Evolutionary conservation across 345 rosid genomes (phyloP), one percentile per base, ranked within the genome.

Genomic region (Citrus inodora): DNA sequence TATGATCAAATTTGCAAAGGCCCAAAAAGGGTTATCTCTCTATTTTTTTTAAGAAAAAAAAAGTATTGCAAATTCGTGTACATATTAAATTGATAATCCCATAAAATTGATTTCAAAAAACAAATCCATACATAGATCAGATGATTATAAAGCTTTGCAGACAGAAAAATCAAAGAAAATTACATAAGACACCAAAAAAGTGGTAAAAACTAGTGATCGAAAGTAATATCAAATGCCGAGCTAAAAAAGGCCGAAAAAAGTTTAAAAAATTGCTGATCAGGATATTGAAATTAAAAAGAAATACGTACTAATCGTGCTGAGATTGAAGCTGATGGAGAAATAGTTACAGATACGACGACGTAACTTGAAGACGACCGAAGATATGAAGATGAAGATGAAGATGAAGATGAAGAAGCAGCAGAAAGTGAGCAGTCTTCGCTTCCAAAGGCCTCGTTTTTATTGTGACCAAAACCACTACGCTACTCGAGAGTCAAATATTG

Each of bases 401-500:
- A 46, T 13, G 51, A 30, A 30, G 32, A 32, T 22, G 55, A 32
- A 58, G 55, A 63, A 66, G 73, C 40, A 58, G 70, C 24, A 58
- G 79, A 73, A 65, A 13, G 38, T 38, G 74, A 73, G 81, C 85
- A 74, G 83, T 79, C 79, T 51, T 72, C 76, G 70, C 79, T 81
- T 73, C 76, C 83, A 73, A 73, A 40, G 79, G 81, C 74, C 85
- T 73, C 80, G 75, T 79, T 82, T 84, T 81, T 79, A 73, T 72
- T 81, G 60, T 62, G 80, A 55, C 73, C 75, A 27, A 56, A 63
- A n/a, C 51, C 53, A 70, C 70, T 48, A 5, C 22, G 35, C 67
- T 63, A 79, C 81, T 73, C 79, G 77, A 62, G 67, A 58, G 42
- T 46, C 76, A 40, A 27, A 6, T 21, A 24, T 3, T 38, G 1